Evolutionary conservation across 129 eudicot species (phyloP), one percentile per base, ranked within the genome.

Genomic region (Silybum marianum): DNA sequence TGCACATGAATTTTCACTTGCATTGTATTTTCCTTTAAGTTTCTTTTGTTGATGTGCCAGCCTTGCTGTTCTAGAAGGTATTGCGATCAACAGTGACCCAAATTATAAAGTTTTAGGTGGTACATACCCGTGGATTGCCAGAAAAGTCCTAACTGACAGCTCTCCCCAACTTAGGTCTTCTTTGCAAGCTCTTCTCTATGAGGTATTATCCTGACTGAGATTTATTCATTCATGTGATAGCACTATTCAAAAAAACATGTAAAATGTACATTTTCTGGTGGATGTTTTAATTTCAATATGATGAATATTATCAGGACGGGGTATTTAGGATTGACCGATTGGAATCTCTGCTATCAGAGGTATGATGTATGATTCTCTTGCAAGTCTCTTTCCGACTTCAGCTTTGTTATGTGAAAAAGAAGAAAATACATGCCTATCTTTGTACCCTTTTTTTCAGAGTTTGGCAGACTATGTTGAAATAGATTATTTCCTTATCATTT

Each of bases 121-220:
- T 80, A 90, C 99, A n/a, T 96, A 93, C 85, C 99, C 99, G 62
- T 96, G 97, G 97, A 96, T 96, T 83, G 99, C 99, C 77, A 85
- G 90, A 74, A 96, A 96, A 83, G 98, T 96, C 68, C 91, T 96
- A 68, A 93, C 90, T 42, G 97, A 88, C 85, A 88, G 88, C 79
- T 96, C 99, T 48, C 97, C 99, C 19, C 90, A 91, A 82, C 87
- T 96, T 77, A 82, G 86, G 84, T 86, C 99, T 38, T 93, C 99
- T 78, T 86, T 96, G 83, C 88, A 83, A 78, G 84, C 88, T 74
- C 95, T 96, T 79, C 97, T 96, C 60, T 96, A 96, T 84, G 82
- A 93, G 99, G 99, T 96, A 86, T 70, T 24, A 62, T 65, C 46
- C 10, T 48, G 24, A 74, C 69, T 65, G 69, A 65, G 65, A 46